These are phyloP conservation scores for Phenoliferia sp. DNA, from an alignment of 1,284 basidiomycete genomes.

Conservation along the genomic window DNA sequence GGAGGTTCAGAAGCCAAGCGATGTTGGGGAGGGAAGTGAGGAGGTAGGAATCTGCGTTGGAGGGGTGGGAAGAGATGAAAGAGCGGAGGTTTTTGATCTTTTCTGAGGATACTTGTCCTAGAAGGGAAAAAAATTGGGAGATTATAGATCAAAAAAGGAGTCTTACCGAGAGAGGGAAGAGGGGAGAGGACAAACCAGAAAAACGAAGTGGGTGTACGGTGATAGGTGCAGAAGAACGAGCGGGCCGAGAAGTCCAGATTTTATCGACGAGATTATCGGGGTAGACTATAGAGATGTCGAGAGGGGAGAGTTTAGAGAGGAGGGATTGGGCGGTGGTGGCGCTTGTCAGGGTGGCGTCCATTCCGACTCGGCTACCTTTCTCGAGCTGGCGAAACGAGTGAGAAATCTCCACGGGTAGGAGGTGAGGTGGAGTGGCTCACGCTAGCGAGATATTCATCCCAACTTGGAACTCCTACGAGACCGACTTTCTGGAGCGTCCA, in stretches of 20 bases:
- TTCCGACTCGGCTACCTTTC: conserved; percentile 61
- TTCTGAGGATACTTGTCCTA: conserved; percentile 55
- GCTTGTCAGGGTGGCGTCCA: conserved; percentile 61
- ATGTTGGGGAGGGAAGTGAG: conserved; percentile 46
- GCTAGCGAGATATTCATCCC: conserved; percentile 76
- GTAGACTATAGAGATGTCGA: conserved; percentile 52
- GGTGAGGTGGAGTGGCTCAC: conserved; percentile 41
- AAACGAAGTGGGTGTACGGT: conserved; percentile 67
- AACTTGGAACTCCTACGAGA: conserved; percentile 76
- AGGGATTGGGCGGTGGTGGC: conserved; percentile 1
- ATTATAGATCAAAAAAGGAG: conserved; percentile 59
- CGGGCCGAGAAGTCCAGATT: conserved; percentile 70
- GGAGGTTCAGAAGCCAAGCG: conserved; percentile 76
- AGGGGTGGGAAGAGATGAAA: conserved; percentile 50
- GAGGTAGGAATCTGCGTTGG: conserved; percentile 50
- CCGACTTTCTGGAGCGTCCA: conserved; percentile 94
- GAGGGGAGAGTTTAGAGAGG: not conserved
- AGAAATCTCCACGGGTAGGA: not conserved
- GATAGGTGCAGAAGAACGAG: conserved; percentile 62
- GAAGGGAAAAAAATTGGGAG: not conserved
- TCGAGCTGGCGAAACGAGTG: conserved; percentile 47
- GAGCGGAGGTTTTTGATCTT: conserved; percentile 65
- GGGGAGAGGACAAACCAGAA: conserved; percentile 42
- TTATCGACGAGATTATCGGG: conserved; percentile 74
- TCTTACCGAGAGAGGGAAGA: conserved; percentile 46